phyloP scores from a whole-genome alignment of 2,329 filamentous ascomycete species.

The Bipolaris gigantea region DNA sequence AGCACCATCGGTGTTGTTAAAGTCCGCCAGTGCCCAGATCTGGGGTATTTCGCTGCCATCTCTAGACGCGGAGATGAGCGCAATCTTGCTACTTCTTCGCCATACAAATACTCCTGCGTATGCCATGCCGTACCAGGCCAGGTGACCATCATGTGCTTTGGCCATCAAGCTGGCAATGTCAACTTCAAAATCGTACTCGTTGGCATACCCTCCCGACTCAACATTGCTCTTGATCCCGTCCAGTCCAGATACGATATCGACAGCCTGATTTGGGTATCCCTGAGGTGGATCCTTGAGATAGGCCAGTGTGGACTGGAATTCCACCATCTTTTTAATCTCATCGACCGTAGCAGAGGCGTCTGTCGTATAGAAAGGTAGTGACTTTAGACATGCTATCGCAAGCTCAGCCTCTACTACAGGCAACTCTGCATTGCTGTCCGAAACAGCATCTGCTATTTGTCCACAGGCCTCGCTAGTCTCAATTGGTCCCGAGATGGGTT shows the following conservation, averaged over 20 bases:
- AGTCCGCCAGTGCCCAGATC: slow-evolving; percentile 38
- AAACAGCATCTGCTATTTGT: slow-evolving; percentile 26
- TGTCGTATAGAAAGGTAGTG: slow-evolving; percentile 37
- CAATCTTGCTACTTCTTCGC: slow-evolving; percentile 33
- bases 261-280: slow-evolving; percentile 42
- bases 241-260: slow-evolving; percentile 45
- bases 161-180: slow-evolving; percentile 39
- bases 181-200: slow-evolving; percentile 49
- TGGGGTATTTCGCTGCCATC: slow-evolving; percentile 36
- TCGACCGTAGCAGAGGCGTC: slow-evolving; percentile 34
- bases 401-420: slow-evolving; percentile 39
- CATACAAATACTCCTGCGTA: slow-evolving; percentile 43
- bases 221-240: slow-evolving; percentile 42
- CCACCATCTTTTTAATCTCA: slow-evolving; percentile 39
- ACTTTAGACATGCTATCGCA: slow-evolving; percentile 42
- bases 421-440: slow-evolving; percentile 9
- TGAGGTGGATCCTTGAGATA: slow-evolving; percentile 46
- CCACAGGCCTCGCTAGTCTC: slow-evolving; percentile 35
- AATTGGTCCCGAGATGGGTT: slow-evolving; percentile 34
- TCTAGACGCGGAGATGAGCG: slow-evolving; percentile 37
- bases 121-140: slow-evolving; percentile 43
- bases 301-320: slow-evolving; percentile 47
- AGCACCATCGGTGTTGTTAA: slow-evolving; percentile 27
- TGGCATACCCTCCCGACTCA: slow-evolving; percentile 36
- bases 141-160: slow-evolving; percentile 42